A percentile compares a stretch with the other conserved stretches of the same genome.
phyloP scores from a whole-genome alignment of 2,329 filamentous ascomycete genomes.

The Aureobasidium lini region DNA sequence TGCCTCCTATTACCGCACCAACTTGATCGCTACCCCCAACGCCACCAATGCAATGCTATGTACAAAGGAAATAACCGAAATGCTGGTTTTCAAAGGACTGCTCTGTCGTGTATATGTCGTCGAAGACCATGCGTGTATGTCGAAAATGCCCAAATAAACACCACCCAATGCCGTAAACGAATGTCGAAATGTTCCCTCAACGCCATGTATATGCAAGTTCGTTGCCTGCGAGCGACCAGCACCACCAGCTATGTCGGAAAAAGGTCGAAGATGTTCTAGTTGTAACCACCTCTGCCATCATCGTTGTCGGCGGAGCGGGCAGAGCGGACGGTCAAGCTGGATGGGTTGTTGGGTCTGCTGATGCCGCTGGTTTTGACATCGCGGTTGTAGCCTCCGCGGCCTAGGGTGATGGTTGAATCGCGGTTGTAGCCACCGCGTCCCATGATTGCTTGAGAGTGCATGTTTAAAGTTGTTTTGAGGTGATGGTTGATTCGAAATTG shows the following conservation, averaged over 20 bases:
- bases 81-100: neutral
- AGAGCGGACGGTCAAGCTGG: constrained; percentile 4
- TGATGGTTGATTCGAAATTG: neutral
- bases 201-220: neutral
- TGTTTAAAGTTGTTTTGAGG: constrained; percentile 12
- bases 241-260: neutral
- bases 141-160: neutral
- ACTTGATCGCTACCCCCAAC: neutral
- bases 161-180: neutral
- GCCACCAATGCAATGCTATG: neutral
- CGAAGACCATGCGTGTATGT: neutral
- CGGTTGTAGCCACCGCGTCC: constrained; percentile 39
- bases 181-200: neutral
- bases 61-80: neutral
- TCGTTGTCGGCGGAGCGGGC: constrained; percentile 4
- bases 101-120: neutral
- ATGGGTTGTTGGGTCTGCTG: constrained; percentile 4
- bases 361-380: constrained; percentile 10
- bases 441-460: constrained; percentile 21
- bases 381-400: constrained; percentile 19
- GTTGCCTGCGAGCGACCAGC: neutral
- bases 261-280: constrained; percentile 12
- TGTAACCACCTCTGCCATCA: constrained; percentile 22
- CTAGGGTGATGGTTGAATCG: constrained; percentile 15
- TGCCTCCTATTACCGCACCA: too few relatives aligned